Evolutionary conservation across 2,329 filamentous ascomycete genomes (phyloP), one percentile per base, ranked within the genome.

Genomic region (Fusarium xyrophilum): DNA sequence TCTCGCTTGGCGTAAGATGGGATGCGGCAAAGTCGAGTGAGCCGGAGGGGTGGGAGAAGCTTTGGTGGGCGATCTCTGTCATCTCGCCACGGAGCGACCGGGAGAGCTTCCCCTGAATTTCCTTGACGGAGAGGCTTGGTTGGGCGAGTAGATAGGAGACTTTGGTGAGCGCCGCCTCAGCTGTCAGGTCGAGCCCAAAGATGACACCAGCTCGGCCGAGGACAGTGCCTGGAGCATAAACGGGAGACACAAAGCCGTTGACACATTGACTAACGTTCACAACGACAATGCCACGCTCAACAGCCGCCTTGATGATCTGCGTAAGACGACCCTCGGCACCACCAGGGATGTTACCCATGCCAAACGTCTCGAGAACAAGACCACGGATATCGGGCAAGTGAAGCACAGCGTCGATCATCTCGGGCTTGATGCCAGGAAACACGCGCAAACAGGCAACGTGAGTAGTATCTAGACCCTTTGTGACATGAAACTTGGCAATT

Each of bases 191-290:
- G 70, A 94, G 88, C 9, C 94, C 94, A 69, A 96, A 94, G 33
- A 97, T 92, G 50, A 97, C 93, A 35, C 94, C 94, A 5, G 92
- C 92, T 56, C 89, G 86, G 39, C 92, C 93, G 21, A 97, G 86
- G 40, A 91, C 89, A 70, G 92, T 92, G 12, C 89, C 91, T 0
- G 91, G 88, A 3, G 91, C 91, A 79, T 93, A 93, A n/a, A 93
- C 84, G 6, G 91, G 90, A 52, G 88, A 92, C 23, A 93, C 91
- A 73, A 91, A 91, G 43, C 91, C 91, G 63, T 86, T 90, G 71
- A 90, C 86, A 83, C 94, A 97, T 81, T 97, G 94, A 52, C 92
- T 96, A 63, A 97, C 90, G 76, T 96, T 97, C 70, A 97, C 92
- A 63, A 97, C 90, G 61, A 96, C 88, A 68, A 96, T 89, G 38